Base-by-base conservation (phyloP, 164 flowering plant species). In the Vitis riparia region DNA sequence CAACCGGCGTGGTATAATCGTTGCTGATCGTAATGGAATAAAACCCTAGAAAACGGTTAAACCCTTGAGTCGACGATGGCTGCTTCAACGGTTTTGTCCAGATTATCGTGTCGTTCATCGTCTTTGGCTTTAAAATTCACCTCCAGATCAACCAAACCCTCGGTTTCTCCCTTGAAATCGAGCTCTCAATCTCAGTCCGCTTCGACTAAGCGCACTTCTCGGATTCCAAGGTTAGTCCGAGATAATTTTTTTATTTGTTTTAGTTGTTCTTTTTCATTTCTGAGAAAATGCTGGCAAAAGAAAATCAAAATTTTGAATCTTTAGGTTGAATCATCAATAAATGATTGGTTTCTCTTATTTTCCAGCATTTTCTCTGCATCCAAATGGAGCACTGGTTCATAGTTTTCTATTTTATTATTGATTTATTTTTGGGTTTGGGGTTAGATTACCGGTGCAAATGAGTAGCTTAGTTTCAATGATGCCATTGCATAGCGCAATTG, bases 401-500 rank as follows among this genome's bases (percentile, higher is more conserved):
- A n/a, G 62, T 17, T 50, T 17, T 50, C 3, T 50, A 10, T 17
- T 30, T n/a, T 23, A 5, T 44, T 56, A 6, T 67, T n/a, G 30
- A 23, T 30, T 17, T 17, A 14, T 44, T 13, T 14, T 55, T 17
- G 4, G 53, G 11, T 5, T 11, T 11, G 11, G 53, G 48, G 29
- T 17, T 7, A 68, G 70, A 57, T 58, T 49, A 48, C 70, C 70
- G 14, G 70, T 68, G 55, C 63, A 68, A 37, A 11, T 68, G 70
- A 68, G 70, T 32, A 30, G 70, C 37, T 16, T 68, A 63, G 55
- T 16, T 5, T 68, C 70, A 15, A 30, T 67, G 69, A 67, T 67
- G 69, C 69, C 69, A 15, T 64, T 64, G 68, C 68, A 64, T 13
- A 59, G 55, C 12, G 74, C 74, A 15, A 71, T 65, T 49, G 74